Base-by-base conservation (phyloP, 768 basidiomycete genomes). In the Amanita rimosa region DNA sequence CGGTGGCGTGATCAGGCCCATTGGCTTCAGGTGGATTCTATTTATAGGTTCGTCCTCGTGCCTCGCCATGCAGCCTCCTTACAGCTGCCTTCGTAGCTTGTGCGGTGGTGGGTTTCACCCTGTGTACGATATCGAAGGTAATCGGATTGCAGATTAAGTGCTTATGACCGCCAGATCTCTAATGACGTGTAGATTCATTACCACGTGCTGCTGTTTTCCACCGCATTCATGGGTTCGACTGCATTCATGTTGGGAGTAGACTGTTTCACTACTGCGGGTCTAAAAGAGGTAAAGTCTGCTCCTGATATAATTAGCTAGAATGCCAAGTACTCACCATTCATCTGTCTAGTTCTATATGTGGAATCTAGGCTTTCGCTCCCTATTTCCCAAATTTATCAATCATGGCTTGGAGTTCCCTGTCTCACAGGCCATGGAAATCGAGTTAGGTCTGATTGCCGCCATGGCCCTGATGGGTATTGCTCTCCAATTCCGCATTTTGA, bases 201-300 rank as follows among this genome's bases (percentile, higher is more conserved):
- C 67, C 85, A 91, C 62, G 72, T 92, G 59, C 67, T 96, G 48
- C 80, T 97, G 57, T 67, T 86, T 46, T 83, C 88, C 51, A 95
- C 93, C 35, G 85, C 92, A 39, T 76, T 89, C 57, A 90, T 96
- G 54, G 94, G 94, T 6, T 83, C 93, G 21, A 85, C 85, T 16
- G 84, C 91, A 0, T 85, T 96, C 63, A 90, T 93, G 49, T 72
- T 97, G 11, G 95, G 95, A 16, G 80, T 96, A 34, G 94, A 97
- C 64, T 96, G 94, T 62, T 96, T 81, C 63, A 87, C 91, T 2
- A 85, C 88, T 14, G 89, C 86, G 5, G 88, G 87, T 17, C 74
- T 97, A 46, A 97, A 97, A 69, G 93, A 96, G 79, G 91, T 86
- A 55, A 56, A 66, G 66, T 53, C 43, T 29, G 27, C 34, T 46